phyloP scores from a whole-genome alignment of 805 yeast genomes.

The Starmerella bacillaris region DNA sequence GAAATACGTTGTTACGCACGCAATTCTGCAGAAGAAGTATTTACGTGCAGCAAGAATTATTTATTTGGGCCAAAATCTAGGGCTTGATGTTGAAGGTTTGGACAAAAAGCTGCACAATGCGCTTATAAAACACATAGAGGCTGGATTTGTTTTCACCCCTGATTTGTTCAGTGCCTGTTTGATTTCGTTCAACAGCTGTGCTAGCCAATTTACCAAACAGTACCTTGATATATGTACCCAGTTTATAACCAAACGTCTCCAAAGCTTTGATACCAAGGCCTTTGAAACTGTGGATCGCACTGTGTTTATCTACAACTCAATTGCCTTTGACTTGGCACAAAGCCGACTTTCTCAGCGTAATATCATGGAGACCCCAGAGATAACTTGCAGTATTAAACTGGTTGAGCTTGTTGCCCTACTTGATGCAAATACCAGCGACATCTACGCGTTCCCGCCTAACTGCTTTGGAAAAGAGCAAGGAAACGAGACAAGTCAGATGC shows the following conservation, averaged over 20 bases:
- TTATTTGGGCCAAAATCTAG: conserved; percentile 4
- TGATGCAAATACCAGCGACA: neutral
- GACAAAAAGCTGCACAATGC: conserved; percentile 1
- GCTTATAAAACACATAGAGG: conserved; percentile 4
- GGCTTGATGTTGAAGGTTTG: neutral
- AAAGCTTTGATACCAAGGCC: conserved; percentile 1
- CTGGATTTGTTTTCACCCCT: conserved; percentile 9
- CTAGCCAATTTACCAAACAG: conserved; percentile 8
- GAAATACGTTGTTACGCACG: conserved; percentile 4
- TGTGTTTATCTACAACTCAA: conserved; percentile 9
- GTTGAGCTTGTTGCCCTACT: no score
- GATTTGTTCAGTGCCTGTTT: conserved; percentile 15
- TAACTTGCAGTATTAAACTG: conserved; percentile 1
- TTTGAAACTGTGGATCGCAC: conserved; percentile 12
- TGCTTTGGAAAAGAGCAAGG: no score
- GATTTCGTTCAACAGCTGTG: conserved; percentile 9
- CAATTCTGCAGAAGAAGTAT: conserved; percentile 5
- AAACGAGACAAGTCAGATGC: neutral
- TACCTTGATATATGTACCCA: conserved; percentile 8
- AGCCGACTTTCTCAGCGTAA: conserved; percentile 8
- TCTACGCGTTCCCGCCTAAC: neutral
- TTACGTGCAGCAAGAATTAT: conserved; percentile 9
- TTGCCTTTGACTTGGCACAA: conserved; percentile 8
- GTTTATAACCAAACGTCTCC: conserved; percentile 3
- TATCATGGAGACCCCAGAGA: conserved; percentile 10